Evolutionary conservation across 768 basidiomycete species (phyloP).

Genomic region (Leucocoprinus sp.): DNA sequence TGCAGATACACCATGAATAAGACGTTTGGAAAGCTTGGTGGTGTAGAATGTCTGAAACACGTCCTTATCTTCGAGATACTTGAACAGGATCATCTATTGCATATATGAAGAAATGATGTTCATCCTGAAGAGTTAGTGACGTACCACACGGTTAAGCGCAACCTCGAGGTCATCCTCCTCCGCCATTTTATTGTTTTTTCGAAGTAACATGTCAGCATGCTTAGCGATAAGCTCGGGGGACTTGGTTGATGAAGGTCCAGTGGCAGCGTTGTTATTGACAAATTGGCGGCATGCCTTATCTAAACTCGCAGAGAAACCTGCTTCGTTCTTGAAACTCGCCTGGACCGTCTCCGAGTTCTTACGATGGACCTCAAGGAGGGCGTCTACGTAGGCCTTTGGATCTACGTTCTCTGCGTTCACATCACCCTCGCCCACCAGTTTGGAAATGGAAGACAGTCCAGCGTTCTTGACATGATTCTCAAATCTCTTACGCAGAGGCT

Average conservation of each 20-base stretch:
- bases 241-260: conserved; percentile 80
- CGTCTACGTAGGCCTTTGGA: conserved; percentile 94
- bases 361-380: conserved; percentile 83
- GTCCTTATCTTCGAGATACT: conserved; percentile 98
- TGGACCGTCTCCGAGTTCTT: conserved; percentile 92
- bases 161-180: conserved; percentile 93
- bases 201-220: conserved; percentile 84
- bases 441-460: conserved; percentile 78
- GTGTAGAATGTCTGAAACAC: conserved; percentile 99
- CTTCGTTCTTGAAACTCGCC: conserved; percentile 89
- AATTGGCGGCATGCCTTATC: conserved; percentile 98
- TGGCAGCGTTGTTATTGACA: conserved; percentile 90
- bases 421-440: conserved; percentile 60
- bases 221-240: conserved; percentile 94
- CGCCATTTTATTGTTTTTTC: conserved; percentile 95
- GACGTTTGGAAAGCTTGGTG: conserved; percentile 90
- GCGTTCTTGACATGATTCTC: conserved; percentile 94
- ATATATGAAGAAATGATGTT: conserved; percentile 20
- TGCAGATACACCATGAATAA: conserved; percentile 87
- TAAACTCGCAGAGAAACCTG: conserved; percentile 90
- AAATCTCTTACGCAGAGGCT: conserved; percentile 89
- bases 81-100: conserved; percentile 92
- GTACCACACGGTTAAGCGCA: conserved; percentile 85
- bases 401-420: conserved; percentile 65
- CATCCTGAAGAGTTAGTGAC: conserved; percentile 25